Base-by-base conservation (phyloP, 1,284 basidiomycete genomes). In the Puccinia horiana region DNA sequence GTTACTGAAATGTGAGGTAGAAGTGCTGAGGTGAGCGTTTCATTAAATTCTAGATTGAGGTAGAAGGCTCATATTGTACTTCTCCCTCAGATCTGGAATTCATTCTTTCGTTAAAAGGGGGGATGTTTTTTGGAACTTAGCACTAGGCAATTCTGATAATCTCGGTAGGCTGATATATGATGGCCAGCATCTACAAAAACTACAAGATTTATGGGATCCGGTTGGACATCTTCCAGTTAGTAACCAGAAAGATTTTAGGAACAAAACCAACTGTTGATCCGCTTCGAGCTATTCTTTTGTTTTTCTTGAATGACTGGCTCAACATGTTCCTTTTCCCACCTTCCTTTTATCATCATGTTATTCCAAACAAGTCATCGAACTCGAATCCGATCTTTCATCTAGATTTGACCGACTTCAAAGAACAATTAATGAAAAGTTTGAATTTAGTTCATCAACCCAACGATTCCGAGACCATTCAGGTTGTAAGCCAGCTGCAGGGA, bases 121-220 rank as follows among this genome's bases (percentile, higher is more conserved):
- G 0, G 88, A 88, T 81, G 83, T 88, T 69, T 86, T 88, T 9
- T 84, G 84, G 73, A 87, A 88, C 83, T 84, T 84, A 32, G 88
- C 88, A 0, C 82, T 87, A 5, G 85, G 84, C 14, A 85, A 85
- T 49, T 84, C 85, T 58, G 85, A 82, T 0, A 85, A 85, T 44
- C 83, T 84, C 54, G 85, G 86, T 44, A 85, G 85, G 81, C 84
- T 86, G 37, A 82, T 88, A 72, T 88, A 87, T 52, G 87, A 88
- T 79, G 88, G 88, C 5, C 83, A 83, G 58, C 86, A 82, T 79
- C 58, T 86, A 14, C 83, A 86, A 3, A 85, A 88, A 82, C 84
- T 88, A 2, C 82, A 84, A 20, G 87, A 85, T 77, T 75, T 83
- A 37, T 86, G 83, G 79, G 88, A 88, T 76, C 83, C 84, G 0